phyloP scores from a whole-genome alignment of 257 asterid species.

The Solanum rostratum region DNA sequence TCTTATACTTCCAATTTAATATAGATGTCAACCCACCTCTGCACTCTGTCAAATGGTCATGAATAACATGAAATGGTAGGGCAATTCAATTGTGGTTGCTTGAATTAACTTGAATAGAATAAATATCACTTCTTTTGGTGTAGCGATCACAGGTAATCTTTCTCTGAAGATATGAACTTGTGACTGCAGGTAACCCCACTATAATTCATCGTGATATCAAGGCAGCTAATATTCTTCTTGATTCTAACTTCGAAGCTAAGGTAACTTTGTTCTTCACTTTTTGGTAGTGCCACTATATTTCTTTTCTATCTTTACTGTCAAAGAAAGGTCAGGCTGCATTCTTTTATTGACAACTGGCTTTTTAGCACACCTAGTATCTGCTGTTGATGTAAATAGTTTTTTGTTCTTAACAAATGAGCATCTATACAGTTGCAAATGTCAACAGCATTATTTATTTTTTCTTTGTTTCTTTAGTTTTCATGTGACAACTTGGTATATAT shows the following conservation, averaged over 20 bases:
- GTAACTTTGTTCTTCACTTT: neutral
- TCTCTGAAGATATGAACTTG: neutral
- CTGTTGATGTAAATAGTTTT: neutral
- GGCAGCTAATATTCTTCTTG: conserved; percentile 20
- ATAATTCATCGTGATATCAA: conserved; percentile 23
- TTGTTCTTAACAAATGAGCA: neutral
- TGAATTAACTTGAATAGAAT: neutral
- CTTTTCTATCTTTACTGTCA: neutral
- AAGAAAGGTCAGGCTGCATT: neutral
- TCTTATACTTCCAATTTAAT: neutral
- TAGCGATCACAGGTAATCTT: neutral
- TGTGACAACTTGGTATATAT: neutral
- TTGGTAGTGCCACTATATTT: neutral
- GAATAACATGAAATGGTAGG: neutral
- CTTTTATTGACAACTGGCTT: neutral
- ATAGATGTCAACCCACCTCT: neutral
- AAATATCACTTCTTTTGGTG: neutral
- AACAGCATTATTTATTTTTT: neutral
- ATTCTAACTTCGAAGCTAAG: conserved; percentile 11
- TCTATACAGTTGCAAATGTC: neutral
- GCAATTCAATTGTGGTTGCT: neutral
- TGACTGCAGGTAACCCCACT: conserved; percentile 17
- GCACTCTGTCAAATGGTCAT: neutral
- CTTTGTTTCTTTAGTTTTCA: neutral
- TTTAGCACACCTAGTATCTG: neutral